These are phyloP conservation scores for Chlorociboria aeruginascens DNA, from an alignment of 495 filamentous ascomycete genomes.

Conservation along the genomic window DNA sequence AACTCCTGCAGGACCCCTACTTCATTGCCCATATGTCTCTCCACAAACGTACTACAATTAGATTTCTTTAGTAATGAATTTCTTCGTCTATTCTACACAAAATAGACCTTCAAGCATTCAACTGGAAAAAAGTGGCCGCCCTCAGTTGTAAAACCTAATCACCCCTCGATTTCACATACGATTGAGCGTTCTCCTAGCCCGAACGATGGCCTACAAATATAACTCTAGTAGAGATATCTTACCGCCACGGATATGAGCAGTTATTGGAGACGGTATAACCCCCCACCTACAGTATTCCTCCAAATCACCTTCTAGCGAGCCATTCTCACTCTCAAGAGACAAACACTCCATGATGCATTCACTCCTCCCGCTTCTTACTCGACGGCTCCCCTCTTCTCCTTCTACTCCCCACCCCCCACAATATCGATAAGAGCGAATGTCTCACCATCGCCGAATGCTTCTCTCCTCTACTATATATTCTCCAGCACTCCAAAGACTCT, in stretches of 20 bases:
- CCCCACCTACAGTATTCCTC: neutral
- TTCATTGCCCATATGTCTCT: too few relatives aligned
- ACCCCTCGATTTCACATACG: too few relatives aligned
- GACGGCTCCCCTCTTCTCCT: slow-evolving; percentile 17
- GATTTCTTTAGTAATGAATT: too few relatives aligned
- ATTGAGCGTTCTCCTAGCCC: neutral
- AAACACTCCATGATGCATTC: slow-evolving; percentile 27
- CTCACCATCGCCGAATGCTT: slow-evolving; percentile 21
- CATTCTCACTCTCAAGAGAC: slow-evolving; percentile 28
- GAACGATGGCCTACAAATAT: too few relatives aligned
- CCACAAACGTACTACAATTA: too few relatives aligned
- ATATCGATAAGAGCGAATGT: slow-evolving; percentile 22
- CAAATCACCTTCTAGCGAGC: slow-evolving; percentile 12
- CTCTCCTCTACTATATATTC: slow-evolving; percentile 24
- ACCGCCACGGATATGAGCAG: slow-evolving; percentile 7
- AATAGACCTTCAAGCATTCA: too few relatives aligned
- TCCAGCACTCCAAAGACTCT: slow-evolving; percentile 8
- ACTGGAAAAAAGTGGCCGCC: too few relatives aligned
- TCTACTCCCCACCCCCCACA: neutral
- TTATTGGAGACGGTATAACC: slow-evolving; percentile 18
- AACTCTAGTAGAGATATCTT: too few relatives aligned
- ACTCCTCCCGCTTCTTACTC: slow-evolving; percentile 19
- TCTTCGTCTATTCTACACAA: too few relatives aligned
- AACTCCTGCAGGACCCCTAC: too few relatives aligned
- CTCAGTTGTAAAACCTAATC: too few relatives aligned